Percentiles rank a stretch among this genome's conserved stretches.
Conservation (phyloP, 441 rosid species). For the Francoa sonchifolia region DNA sequence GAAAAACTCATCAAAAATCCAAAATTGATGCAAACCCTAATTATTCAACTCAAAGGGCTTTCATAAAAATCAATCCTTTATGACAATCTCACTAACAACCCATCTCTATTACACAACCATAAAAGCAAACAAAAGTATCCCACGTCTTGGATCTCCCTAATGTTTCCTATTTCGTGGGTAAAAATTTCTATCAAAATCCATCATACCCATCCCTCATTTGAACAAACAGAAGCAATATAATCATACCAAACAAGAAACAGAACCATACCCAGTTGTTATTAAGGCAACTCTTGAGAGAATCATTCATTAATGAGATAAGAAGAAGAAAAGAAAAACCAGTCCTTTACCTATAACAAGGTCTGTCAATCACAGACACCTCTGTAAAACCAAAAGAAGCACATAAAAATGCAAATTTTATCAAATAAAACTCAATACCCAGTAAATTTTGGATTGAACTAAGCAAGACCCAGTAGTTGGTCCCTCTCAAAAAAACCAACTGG, state of each 20-base stretch:
- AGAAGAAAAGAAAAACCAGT: constrained; percentile 23
- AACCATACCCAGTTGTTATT: constrained; percentile 32
- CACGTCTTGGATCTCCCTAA: constrained; percentile 16
- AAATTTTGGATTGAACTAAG: constrained; percentile 21
- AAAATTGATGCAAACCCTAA: constrained; percentile 6
- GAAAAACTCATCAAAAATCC: constrained; percentile 33
- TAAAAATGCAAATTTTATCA: constrained; percentile 32
- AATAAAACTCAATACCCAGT: constrained; percentile 15
- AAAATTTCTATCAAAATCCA: constrained; percentile 19
- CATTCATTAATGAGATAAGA: constrained; percentile 38
- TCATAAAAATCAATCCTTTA: constrained; percentile 16
- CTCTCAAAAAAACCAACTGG: constrained; percentile 37
- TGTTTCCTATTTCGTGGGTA: constrained; percentile 19
- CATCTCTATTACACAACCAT: constrained; percentile 10
- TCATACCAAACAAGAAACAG: constrained; percentile 35
- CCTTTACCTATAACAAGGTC: constrained; percentile 20
- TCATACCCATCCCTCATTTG: constrained; percentile 16
- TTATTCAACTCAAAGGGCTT: constrained; percentile 13
- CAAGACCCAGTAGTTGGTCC: constrained; percentile 45
- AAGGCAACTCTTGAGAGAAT: constrained; percentile 35
- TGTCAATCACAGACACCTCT: constrained; percentile 18
- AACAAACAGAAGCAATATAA: constrained; percentile 22
- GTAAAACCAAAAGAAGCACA: constrained; percentile 27
- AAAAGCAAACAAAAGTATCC: constrained; percentile 21
- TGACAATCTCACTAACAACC: constrained; percentile 9